These are phyloP conservation scores for Yamagishiella unicocca DNA, from an alignment of 139 green algal species.

Conservation along the genomic window DNA sequence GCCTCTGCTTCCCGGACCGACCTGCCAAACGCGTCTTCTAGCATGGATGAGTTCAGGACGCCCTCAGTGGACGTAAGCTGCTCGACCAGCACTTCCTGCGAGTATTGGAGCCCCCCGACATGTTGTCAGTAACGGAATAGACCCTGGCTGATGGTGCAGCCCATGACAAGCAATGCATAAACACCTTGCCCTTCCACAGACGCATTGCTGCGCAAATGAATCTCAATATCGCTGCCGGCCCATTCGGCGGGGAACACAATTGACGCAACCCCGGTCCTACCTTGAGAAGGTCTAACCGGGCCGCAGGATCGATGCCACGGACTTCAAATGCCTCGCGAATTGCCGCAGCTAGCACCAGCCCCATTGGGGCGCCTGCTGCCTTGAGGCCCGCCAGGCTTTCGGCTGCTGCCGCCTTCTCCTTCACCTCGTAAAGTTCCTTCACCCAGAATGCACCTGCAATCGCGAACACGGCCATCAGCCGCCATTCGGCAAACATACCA, in stretches of 20 bases:
- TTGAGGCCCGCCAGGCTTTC: not conserved
- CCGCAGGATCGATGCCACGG: conserved; percentile 12
- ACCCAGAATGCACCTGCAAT: conserved; percentile 5
- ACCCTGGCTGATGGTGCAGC: not conserved
- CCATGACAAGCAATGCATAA: too few species aligned
- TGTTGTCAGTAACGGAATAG: not conserved
- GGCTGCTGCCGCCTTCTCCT: not conserved
- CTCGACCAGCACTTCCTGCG: conserved; percentile 41
- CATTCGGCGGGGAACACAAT: too few species aligned
- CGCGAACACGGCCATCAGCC: too few species aligned
- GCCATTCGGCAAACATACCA: too few species aligned
- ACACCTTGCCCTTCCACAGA: too few species aligned
- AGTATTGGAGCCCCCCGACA: too few species aligned
- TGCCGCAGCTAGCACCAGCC: conserved; percentile 6
- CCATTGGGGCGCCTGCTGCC: conserved; percentile 7
- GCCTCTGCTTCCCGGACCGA: not conserved
- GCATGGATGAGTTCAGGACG: conserved; percentile 16
- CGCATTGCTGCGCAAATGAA: too few species aligned
- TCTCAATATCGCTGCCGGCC: too few species aligned
- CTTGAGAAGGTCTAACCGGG: conserved; percentile 42
- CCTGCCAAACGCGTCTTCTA: conserved; percentile 36
- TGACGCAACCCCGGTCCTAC: not conserved
- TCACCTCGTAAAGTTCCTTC: conserved; percentile 39
- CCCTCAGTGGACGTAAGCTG: conserved; percentile 26
- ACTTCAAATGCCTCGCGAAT: conserved; percentile 44